phyloP scores from a whole-genome alignment of 768 basidiomycete species.

The Clathrus columnatus region DNA sequence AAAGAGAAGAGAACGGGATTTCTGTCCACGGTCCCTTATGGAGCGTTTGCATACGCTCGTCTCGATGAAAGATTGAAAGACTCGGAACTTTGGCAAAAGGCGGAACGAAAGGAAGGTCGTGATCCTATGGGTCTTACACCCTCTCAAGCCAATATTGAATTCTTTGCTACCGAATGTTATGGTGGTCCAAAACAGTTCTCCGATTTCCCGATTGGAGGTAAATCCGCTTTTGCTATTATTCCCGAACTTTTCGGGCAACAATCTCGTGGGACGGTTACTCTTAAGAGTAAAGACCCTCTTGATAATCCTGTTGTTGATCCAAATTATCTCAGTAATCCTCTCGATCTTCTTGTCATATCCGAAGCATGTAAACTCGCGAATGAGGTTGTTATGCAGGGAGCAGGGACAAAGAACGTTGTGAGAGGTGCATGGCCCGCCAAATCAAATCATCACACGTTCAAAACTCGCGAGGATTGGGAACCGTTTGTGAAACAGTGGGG shows the following conservation, averaged over 20 bases:
- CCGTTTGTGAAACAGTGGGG: too few species aligned
- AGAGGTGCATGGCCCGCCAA: too few species aligned
- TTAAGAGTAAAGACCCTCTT: slow-evolving; percentile 32
- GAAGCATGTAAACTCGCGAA: too few species aligned
- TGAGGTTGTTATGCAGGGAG: too few species aligned
- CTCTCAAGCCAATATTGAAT: not conserved
- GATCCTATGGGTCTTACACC: not conserved
- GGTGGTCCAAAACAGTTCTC: not conserved
- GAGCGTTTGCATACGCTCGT: not conserved
- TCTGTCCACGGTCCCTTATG: not conserved
- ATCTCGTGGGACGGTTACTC: slow-evolving; percentile 25
- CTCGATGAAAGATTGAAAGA: not conserved
- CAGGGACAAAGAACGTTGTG: too few species aligned
- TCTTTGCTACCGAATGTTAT: not conserved
- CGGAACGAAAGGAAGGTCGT: not conserved
- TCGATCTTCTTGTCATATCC: not conserved
- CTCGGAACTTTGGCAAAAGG: not conserved
- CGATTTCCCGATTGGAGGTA: not conserved
- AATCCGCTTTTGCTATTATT: not conserved
- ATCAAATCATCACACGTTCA: too few species aligned
- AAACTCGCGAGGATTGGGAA: too few species aligned
- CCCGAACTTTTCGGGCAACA: not conserved
- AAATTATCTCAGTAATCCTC: slow-evolving; percentile 5
- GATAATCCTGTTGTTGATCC: slow-evolving; percentile 38
- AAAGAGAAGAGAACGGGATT: not conserved